phyloP scores from a whole-genome alignment of 2,329 filamentous ascomycete genomes.

The Fusarium pininemorale region DNA sequence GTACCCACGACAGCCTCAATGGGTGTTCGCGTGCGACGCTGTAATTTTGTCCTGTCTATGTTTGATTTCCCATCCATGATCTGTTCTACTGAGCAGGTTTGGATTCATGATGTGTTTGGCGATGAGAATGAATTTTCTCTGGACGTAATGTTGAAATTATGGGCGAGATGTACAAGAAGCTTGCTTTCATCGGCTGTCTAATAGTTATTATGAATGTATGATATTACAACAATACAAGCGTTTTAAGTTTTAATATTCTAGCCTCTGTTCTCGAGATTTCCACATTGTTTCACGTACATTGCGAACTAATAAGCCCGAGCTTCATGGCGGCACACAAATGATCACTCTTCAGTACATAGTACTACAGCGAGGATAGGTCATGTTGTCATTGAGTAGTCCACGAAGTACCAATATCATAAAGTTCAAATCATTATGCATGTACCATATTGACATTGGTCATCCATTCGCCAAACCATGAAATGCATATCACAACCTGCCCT shows the following conservation, averaged over 20 bases:
- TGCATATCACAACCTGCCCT: neutral
- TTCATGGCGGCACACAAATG: neutral
- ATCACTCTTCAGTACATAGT: neutral
- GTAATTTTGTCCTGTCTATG: slow-evolving; percentile 15
- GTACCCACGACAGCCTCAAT: neutral
- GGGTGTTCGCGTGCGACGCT: neutral
- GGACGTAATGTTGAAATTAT: slow-evolving; percentile 2
- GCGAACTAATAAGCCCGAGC: neutral
- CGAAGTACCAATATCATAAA: neutral
- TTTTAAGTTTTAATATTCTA: neutral
- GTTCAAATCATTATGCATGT: neutral
- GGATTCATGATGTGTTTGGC: slow-evolving; percentile 13
- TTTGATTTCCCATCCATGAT: neutral
- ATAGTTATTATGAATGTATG: slow-evolving; percentile 32
- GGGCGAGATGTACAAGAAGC: neutral
- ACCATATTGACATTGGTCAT: neutral
- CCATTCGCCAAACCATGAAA: neutral
- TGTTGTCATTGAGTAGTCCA: neutral
- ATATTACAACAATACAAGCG: slow-evolving; percentile 6
- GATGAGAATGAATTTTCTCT: neutral
- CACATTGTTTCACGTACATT: neutral
- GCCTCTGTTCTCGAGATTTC: neutral
- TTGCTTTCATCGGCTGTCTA: slow-evolving; percentile 1
- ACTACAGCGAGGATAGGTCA: neutral
- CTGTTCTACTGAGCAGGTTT: neutral